These are phyloP conservation scores for Clathrospora elynae DNA, from an alignment of 2,329 filamentous ascomycete genomes.

Conservation along the genomic window DNA sequence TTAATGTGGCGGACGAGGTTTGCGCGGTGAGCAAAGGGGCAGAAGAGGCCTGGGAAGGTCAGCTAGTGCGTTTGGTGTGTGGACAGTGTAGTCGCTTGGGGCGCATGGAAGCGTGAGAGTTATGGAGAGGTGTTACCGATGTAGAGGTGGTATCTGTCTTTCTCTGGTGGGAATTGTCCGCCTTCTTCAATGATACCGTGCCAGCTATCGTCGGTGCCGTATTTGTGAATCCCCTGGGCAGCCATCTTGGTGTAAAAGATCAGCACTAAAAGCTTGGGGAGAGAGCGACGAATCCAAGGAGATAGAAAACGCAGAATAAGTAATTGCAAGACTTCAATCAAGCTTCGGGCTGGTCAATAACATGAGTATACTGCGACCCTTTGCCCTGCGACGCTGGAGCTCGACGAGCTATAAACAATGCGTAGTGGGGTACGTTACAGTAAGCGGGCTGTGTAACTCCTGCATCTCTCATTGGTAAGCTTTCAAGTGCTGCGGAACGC, in stretches of 20 bases:
- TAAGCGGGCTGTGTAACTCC: conserved; percentile 15
- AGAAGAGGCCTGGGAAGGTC: conserved; percentile 62
- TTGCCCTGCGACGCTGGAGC: background rate
- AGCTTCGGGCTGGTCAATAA: background rate
- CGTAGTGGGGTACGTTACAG: conserved; percentile 8
- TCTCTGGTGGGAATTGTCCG: conserved; percentile 57
- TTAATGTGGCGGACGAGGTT: conserved; percentile 65
- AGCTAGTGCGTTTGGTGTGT: conserved; percentile 1
- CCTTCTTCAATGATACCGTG: conserved; percentile 57
- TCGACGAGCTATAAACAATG: background rate
- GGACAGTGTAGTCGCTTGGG: background rate
- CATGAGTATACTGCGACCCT: too few relatives aligned
- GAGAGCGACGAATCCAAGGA: background rate
- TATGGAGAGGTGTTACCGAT: conserved; percentile 47
- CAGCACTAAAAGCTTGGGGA: background rate
- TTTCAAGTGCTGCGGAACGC: conserved; percentile 8
- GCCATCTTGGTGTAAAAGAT: conserved; percentile 9
- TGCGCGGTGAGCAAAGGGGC: conserved; percentile 66
- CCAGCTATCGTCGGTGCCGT: conserved; percentile 55
- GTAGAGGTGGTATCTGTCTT: conserved; percentile 61
- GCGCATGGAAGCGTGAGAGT: background rate
- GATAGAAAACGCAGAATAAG: background rate
- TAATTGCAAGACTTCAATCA: background rate
- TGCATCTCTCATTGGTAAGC: conserved; percentile 12
- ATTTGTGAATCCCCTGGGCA: conserved; percentile 40